phyloP scores from a whole-genome alignment of 2,329 filamentous ascomycete genomes.

The Harringtonia aguacate region DNA sequence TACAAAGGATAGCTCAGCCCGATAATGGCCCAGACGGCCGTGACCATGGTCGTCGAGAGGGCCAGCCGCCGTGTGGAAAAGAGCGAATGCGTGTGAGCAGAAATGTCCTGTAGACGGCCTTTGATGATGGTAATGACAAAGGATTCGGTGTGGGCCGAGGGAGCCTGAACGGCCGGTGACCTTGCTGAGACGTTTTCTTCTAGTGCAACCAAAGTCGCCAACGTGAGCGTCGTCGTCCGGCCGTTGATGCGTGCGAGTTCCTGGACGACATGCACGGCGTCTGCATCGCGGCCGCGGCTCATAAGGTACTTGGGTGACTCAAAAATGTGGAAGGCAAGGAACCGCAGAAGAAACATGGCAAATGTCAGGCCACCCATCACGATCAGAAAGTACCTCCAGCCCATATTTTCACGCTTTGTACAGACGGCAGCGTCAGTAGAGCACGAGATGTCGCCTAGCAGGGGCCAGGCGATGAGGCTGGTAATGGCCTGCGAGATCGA shows the following conservation, averaged over 20 bases:
- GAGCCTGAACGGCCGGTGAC: no score
- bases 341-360: constrained; percentile 24
- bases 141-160: constrained; percentile 25
- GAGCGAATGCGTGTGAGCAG: constrained; percentile 53
- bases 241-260: constrained; percentile 20
- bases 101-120: constrained; percentile 54
- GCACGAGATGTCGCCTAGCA: constrained; percentile 22
- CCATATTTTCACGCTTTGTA: constrained; percentile 28
- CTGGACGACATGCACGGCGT: constrained; percentile 29
- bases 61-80: constrained; percentile 57
- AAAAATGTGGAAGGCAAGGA: constrained; percentile 24
- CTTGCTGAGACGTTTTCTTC: no score
- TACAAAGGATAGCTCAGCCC: constrained; percentile 69
- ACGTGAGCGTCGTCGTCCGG: constrained; percentile 4
- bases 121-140: constrained; percentile 43
- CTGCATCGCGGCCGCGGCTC: constrained; percentile 23
- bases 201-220: constrained; percentile 9
- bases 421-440: constrained; percentile 9
- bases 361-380: constrained; percentile 27
- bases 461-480: constrained; percentile 22
- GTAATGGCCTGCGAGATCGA: constrained; percentile 25
- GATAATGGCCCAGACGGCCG: constrained; percentile 65
- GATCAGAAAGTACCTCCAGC: constrained; percentile 30
- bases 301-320: constrained; percentile 27
- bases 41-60: constrained; percentile 57